Conservation (phyloP, 2,329 filamentous ascomycete genomes). For the Pseudocercospora cruenta region DNA sequence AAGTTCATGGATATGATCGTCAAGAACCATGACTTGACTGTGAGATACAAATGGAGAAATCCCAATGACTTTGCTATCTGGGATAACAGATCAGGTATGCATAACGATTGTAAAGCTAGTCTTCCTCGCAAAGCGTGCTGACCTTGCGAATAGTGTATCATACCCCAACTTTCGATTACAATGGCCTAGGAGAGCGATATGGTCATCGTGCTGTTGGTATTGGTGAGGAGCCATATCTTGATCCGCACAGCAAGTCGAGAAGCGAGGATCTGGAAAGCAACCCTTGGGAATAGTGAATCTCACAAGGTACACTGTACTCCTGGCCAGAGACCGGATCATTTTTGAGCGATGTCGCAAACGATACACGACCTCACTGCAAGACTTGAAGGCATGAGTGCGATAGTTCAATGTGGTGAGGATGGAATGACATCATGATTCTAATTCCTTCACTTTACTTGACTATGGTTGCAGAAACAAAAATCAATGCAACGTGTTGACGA, state of each 20-base stretch:
- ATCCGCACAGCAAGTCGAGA: constrained; percentile 55
- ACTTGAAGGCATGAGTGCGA: too few relatives aligned
- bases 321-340: too few relatives aligned
- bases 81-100: constrained; percentile 60
- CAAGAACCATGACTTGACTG: constrained; percentile 56
- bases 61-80: constrained; percentile 59
- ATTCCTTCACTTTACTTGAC: too few relatives aligned
- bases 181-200: constrained; percentile 54
- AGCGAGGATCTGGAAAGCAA: constrained; percentile 13
- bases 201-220: constrained; percentile 60
- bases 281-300: too few relatives aligned
- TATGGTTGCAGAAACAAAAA: too few relatives aligned
- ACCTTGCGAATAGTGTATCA: constrained; percentile 60
- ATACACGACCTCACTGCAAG: too few relatives aligned
- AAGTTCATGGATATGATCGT: constrained; percentile 41
- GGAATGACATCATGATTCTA: too few relatives aligned
- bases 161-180: constrained; percentile 66
- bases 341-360: too few relatives aligned
- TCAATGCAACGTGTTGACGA: too few relatives aligned
- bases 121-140: constrained; percentile 58
- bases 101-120: not conserved
- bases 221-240: constrained; percentile 59
- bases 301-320: too few relatives aligned
- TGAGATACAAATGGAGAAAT: constrained; percentile 54
- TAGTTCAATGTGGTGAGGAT: too few relatives aligned